These are phyloP conservation scores for Collybiopsis confluens DNA, from an alignment of 768 basidiomycete genomes.

Conservation along the genomic window DNA sequence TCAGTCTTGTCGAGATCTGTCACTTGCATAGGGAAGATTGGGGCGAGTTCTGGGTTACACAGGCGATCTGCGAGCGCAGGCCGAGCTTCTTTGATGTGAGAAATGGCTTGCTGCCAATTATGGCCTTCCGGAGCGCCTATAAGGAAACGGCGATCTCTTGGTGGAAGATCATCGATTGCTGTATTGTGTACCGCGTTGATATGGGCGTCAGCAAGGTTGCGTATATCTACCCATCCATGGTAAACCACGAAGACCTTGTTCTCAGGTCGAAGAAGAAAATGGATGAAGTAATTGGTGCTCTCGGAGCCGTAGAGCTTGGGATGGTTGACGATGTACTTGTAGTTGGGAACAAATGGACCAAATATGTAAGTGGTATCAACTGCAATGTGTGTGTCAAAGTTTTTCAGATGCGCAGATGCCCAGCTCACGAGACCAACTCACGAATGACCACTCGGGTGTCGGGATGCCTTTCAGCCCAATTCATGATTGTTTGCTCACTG, in stretches of 20 bases:
- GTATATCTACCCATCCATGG: slow-evolving; percentile 7
- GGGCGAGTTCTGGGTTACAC: background rate
- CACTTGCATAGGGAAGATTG: background rate
- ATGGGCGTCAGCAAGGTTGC: slow-evolving; percentile 7
- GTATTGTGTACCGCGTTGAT: slow-evolving; percentile 6
- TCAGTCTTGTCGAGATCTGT: background rate
- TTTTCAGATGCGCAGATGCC: background rate
- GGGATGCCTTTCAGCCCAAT: slow-evolving; percentile 21
- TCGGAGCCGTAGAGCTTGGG: background rate
- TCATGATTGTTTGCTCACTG: slow-evolving; percentile 22
- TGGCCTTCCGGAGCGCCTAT: slow-evolving; percentile 6
- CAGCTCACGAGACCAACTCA: background rate
- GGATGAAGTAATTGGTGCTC: slow-evolving; percentile 6
- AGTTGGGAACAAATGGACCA: slow-evolving; percentile 7
- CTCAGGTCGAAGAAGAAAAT: slow-evolving; percentile 3
- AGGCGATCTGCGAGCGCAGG: slow-evolving; percentile 7
- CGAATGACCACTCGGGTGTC: slow-evolving; percentile 3
- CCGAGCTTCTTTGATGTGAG: slow-evolving; percentile 2
- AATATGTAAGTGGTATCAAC: slow-evolving; percentile 7
- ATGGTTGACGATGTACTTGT: slow-evolving; percentile 6
- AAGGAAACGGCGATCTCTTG: slow-evolving; percentile 1
- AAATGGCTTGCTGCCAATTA: slow-evolving; percentile 5
- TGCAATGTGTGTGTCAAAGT: background rate
- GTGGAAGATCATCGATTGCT: background rate
- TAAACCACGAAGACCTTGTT: slow-evolving; percentile 4